These are phyloP conservation scores for Rhododendron molle DNA, from an alignment of 148 eudicot species.

Conservation along the genomic window DNA sequence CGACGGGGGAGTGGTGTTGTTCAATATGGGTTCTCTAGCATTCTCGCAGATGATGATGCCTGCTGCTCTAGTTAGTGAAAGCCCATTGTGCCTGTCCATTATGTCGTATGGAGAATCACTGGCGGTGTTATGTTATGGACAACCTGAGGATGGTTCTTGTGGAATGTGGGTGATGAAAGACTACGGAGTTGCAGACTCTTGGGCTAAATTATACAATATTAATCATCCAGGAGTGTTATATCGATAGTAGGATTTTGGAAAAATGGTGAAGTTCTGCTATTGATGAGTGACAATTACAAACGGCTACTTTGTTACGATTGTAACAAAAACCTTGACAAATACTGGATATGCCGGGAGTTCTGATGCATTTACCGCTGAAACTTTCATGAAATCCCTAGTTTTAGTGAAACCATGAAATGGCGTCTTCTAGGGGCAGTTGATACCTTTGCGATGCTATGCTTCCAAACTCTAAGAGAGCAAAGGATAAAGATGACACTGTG, in stretches of 20 bases:
- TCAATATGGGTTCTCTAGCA: background rate
- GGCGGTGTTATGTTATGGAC: background rate
- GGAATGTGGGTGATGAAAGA: background rate
- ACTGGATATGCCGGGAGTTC: background rate
- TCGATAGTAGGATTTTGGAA: background rate
- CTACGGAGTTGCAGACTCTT: too few relatives aligned
- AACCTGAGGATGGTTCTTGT: too few relatives aligned
- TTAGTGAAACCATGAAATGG: too few relatives aligned
- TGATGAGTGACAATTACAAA: background rate
- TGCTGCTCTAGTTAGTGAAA: background rate
- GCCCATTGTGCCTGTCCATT: background rate
- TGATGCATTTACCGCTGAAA: background rate
- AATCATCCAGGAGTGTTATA: too few relatives aligned
- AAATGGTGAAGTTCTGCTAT: background rate
- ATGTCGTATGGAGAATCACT: background rate
- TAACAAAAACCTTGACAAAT: background rate
- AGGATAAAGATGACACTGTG: too few relatives aligned
- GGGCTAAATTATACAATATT: too few relatives aligned
- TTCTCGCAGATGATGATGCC: too few relatives aligned
- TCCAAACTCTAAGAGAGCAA: too few relatives aligned
- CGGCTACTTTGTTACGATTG: background rate
- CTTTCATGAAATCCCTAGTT: background rate
- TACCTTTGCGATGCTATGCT: too few relatives aligned
- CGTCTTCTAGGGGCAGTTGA: too few relatives aligned
- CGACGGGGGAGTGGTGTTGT: background rate